Base-by-base conservation (phyloP, 345 rosid species). In the thale cress (Arabidopsis thaliana) region DNA sequence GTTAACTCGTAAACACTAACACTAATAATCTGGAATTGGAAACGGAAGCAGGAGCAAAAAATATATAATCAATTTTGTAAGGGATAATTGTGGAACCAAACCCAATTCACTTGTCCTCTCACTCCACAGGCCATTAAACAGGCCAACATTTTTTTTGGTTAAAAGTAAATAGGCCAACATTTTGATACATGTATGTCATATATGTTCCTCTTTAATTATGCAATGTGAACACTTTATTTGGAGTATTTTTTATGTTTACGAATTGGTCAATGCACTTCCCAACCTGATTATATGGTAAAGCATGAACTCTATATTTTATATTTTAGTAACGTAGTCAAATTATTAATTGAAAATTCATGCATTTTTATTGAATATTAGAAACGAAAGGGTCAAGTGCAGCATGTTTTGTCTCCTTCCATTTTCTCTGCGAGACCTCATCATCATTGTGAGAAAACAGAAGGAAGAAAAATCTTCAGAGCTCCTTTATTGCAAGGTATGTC, bases 401-500 rank as follows among this genome's bases (percentile, higher is more conserved):
- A 70, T 70, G 20, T 62, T 22, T 59, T 63, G 25, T 63, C 66
- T 46, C 65, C 25, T 63, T 58, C 22, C 52, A 36, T 62, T 77
- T 77, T 70, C 59, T 77, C 71, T 37, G 49, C 40, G 8, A 69
- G 36, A 61, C 56, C 58, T 76, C 64, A 69, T 7, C 44, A 69
- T 67, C 32, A 33, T 52, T 45, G 48, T 20, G 64, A 69, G 59
- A 38, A 40, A 50, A 32, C 20, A 30, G 13, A 61, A 48, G 59
- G 73, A 52, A 58, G 33, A 52, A 16, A 23, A 61, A 60, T 51
- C 49, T 68, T 68, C 14, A 68, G 16, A 51, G 36, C 16, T 22
- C 8, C 13, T 56, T 69, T 30, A 24, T 69, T 36, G 16, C 36
- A 62, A 77, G 80, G 80, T 69, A 77, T 63, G 76, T 28, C 32